These are phyloP conservation scores for Candida sp. DNA, from an alignment of 1,139 yeast genomes.

Conservation along the genomic window DNA sequence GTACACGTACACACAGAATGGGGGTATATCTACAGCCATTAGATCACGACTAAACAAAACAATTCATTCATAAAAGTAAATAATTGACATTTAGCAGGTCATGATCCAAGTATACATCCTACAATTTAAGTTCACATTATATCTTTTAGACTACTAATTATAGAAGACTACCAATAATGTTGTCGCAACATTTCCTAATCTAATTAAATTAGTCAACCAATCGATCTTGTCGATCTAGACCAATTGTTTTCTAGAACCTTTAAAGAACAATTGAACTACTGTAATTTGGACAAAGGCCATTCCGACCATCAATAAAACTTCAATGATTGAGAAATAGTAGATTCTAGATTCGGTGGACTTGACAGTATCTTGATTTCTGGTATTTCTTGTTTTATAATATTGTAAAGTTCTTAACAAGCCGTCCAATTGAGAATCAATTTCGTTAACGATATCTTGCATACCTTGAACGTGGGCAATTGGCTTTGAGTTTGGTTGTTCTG, in stretches of 20 bases:
- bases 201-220: no score
- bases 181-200: no score
- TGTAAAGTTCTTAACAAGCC: conserved; percentile 64
- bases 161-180: no score
- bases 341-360: conserved; percentile 85
- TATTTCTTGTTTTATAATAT: conserved; percentile 89
- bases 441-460: conserved; percentile 54
- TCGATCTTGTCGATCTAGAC: no score
- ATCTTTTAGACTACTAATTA: no score
- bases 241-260: conserved; percentile 76
- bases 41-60: no score
- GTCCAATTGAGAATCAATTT: conserved; percentile 67
- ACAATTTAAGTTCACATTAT: no score
- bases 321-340: conserved; percentile 79
- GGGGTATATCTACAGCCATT: no score
- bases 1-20: no score
- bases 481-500: conserved; percentile 55
- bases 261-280: conserved; percentile 84
- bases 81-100: no score
- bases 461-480: conserved; percentile 60
- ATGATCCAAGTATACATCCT: no score
- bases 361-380: conserved; percentile 90
- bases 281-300: conserved; percentile 84
- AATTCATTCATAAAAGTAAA: no score
- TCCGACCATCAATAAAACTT: conserved; percentile 76